phyloP scores from a whole-genome alignment of 2,329 filamentous ascomycete genomes.

The Malbranchea zuffiana region DNA sequence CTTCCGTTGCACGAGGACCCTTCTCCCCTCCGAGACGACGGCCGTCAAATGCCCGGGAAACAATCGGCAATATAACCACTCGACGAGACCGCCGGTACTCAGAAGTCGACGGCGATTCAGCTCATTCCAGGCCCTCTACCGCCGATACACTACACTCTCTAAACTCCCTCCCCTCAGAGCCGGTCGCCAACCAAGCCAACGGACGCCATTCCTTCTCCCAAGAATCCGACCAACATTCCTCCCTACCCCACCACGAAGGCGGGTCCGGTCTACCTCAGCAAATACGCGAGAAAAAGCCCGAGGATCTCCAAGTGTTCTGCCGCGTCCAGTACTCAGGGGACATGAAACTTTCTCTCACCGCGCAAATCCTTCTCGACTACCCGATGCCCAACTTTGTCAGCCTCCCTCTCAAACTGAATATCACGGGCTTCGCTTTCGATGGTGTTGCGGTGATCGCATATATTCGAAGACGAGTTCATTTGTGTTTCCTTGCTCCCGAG shows the following conservation, averaged over 20 bases:
- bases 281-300: slow-evolving; percentile 62
- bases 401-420: slow-evolving; percentile 85
- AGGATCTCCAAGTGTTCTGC: slow-evolving; percentile 88
- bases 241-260: slow-evolving; percentile 5
- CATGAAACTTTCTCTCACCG: slow-evolving; percentile 76
- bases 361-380: slow-evolving; percentile 92
- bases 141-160: slow-evolving; percentile 24
- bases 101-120: slow-evolving; percentile 26
- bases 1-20: slow-evolving; percentile 36
- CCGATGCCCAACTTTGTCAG: slow-evolving; percentile 97
- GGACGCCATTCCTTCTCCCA: slow-evolving; percentile 13
- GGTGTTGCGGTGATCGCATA: slow-evolving; percentile 86
- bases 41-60: slow-evolving; percentile 1
- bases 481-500: slow-evolving; percentile 87
- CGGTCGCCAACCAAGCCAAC: slow-evolving; percentile 4
- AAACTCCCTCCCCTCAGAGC: background rate
- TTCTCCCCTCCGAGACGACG: slow-evolving; percentile 24
- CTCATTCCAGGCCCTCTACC: slow-evolving; percentile 35
- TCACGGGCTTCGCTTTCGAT: slow-evolving; percentile 90
- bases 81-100: slow-evolving; percentile 20
- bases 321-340: slow-evolving; percentile 83
- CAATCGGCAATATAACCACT: background rate
- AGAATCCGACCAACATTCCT: slow-evolving; percentile 1
- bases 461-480: slow-evolving; percentile 78
- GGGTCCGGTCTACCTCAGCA: slow-evolving; percentile 33